A percentile compares a stretch with the other conserved stretches of the same genome.
These are phyloP conservation scores for Chiua virens DNA, from an alignment of 768 basidiomycete genomes.

Conservation along the genomic window DNA sequence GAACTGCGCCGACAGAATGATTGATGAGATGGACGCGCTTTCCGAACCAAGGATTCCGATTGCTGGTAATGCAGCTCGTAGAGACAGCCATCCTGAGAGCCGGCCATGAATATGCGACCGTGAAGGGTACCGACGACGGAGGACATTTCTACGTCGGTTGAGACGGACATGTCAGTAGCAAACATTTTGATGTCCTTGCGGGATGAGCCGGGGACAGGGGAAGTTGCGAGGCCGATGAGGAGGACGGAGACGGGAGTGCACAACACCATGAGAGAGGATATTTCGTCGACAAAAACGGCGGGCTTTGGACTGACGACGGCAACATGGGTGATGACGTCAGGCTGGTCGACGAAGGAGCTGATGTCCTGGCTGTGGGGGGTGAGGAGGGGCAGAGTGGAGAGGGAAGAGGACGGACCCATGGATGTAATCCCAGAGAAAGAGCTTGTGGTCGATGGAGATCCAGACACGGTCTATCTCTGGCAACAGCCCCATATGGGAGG, in stretches of 20 bases:
- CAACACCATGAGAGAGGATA: conserved; percentile 83
- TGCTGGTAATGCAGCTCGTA: conserved; percentile 93
- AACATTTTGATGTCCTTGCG: conserved; percentile 84
- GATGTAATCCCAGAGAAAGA: conserved; percentile 95
- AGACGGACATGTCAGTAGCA: conserved; percentile 80
- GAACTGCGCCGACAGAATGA: conserved; percentile 77
- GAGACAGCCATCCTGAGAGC: conserved; percentile 79
- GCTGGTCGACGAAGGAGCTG: conserved; percentile 87
- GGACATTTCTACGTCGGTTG: conserved; percentile 83
- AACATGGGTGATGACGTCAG: conserved; percentile 87
- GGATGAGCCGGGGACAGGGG: conserved; percentile 41
- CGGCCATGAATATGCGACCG: conserved; percentile 91
- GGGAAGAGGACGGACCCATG: conserved; percentile 66
- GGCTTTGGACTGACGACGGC: conserved; percentile 84
- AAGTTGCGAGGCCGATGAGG: conserved; percentile 75
- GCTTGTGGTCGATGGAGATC: conserved; percentile 91
- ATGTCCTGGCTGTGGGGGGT: conserved; percentile 69
- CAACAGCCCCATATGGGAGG: conserved; percentile 86
- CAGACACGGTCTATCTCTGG: conserved; percentile 93
- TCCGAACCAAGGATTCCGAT: conserved; percentile 89
- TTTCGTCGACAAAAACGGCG: conserved; percentile 90
- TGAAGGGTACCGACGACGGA: conserved; percentile 76
- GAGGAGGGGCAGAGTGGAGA: conserved; percentile 1
- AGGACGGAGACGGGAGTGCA: conserved; percentile 83
- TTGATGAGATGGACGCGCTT: conserved; percentile 84